Conservation (phyloP, 108 stramenopile genomes). For the Licmophora abbreviata region DNA sequence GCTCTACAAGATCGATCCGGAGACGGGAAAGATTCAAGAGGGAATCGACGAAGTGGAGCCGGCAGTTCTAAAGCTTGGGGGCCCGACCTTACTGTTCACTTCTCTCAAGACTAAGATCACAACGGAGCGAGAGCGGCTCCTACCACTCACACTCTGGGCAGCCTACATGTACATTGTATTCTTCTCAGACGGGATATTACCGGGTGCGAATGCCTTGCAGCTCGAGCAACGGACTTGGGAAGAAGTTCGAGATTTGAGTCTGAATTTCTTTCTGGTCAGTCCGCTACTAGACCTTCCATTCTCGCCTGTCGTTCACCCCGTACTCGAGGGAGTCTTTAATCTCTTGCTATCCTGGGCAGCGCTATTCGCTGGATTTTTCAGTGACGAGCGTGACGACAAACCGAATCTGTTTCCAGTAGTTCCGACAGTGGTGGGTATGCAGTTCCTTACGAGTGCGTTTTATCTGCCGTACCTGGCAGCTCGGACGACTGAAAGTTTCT, state of each 20-base stretch:
- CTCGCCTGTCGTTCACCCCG: slow-evolving; percentile 69
- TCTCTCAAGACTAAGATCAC: slow-evolving; percentile 39
- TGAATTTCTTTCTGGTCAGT: slow-evolving; percentile 80
- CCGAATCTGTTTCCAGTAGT: slow-evolving; percentile 56
- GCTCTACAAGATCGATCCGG: slow-evolving; percentile 43
- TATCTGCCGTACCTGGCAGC: slow-evolving; percentile 71
- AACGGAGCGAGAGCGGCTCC: slow-evolving; percentile 52
- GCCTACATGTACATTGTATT: slow-evolving; percentile 75
- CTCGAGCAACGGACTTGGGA: slow-evolving; percentile 77
- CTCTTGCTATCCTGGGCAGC: slow-evolving; percentile 82
- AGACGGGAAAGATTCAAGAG: slow-evolving; percentile 24
- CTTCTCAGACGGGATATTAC: slow-evolving; percentile 66
- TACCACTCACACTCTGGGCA: slow-evolving; percentile 50
- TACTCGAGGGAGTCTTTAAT: slow-evolving; percentile 85
- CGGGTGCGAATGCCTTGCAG: slow-evolving; percentile 55
- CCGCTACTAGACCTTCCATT: slow-evolving; percentile 67
- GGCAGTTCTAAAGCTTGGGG: slow-evolving; percentile 54
- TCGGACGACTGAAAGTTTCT: slow-evolving; percentile 16
- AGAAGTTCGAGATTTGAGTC: slow-evolving; percentile 69
- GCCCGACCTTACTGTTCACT: slow-evolving; percentile 22
- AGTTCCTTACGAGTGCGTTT: slow-evolving; percentile 82
- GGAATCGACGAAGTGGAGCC: slow-evolving; percentile 75
- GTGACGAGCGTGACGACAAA: slow-evolving; percentile 68
- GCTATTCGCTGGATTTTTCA: slow-evolving; percentile 80
- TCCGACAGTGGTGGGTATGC: slow-evolving; percentile 78